Conservation (phyloP, 1,284 basidiomycete genomes). For the Leccinum ponderosum region DNA sequence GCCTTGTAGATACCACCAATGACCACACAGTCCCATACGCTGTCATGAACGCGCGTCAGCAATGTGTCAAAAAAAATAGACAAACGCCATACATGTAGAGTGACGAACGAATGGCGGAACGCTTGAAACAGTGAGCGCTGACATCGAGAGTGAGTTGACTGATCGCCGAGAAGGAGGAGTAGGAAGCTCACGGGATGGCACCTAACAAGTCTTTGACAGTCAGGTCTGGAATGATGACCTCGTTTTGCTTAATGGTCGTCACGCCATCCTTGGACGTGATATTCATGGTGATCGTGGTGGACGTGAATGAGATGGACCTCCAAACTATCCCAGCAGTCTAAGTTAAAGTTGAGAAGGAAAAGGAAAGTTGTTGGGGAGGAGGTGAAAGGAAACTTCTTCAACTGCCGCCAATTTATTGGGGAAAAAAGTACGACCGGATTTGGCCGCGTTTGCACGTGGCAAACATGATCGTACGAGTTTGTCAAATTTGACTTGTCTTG, state of each 20-base stretch:
- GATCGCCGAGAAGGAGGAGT: background rate
- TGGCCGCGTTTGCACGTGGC: conserved; percentile 31
- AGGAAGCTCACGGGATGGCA: conserved; percentile 76
- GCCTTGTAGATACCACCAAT: conserved; percentile 72
- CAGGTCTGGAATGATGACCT: conserved; percentile 76
- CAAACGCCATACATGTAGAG: conserved; percentile 63
- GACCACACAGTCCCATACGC: conserved; percentile 75
- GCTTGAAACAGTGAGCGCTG: conserved; percentile 90
- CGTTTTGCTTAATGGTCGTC: conserved; percentile 54
- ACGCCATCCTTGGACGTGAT: conserved; percentile 16
- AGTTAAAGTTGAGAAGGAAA: conserved; percentile 3
- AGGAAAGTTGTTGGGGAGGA: background rate
- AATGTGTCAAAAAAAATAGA: conserved; percentile 20
- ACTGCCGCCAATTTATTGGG: conserved; percentile 25
- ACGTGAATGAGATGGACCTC: conserved; percentile 1
- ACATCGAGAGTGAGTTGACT: background rate
- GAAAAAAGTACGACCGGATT: conserved; percentile 16
- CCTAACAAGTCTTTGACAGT: conserved; percentile 86
- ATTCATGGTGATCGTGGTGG: conserved; percentile 24
- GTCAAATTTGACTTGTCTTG: background rate
- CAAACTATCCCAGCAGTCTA: conserved; percentile 9
- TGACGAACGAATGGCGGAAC: conserved; percentile 85
- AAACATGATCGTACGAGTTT: background rate
- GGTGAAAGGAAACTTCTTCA: background rate
- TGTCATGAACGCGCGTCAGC: conserved; percentile 31